Percentiles rank a stretch among this genome's conserved stretches.
Evolutionary conservation across 2,329 filamentous ascomycete genomes (phyloP).

Genomic region (Rhinocladiella mackenziei): DNA sequence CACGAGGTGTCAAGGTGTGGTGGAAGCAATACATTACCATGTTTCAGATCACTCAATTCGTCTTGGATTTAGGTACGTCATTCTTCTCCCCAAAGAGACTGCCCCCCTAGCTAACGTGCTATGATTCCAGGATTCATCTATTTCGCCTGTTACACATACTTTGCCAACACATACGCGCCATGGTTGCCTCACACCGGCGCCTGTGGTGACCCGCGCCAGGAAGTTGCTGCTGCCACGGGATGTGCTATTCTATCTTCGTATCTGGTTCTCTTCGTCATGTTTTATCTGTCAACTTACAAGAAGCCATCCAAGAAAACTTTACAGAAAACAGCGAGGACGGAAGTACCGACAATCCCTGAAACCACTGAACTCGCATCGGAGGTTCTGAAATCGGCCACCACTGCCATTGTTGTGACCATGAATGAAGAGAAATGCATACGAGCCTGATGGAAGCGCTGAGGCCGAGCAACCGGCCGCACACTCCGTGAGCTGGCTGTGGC

Average conservation of each 20-base stretch:
- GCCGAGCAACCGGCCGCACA: not conserved
- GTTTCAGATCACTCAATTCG: slow-evolving; percentile 93
- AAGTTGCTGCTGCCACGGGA: slow-evolving; percentile 90
- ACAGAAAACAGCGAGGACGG: slow-evolving; percentile 67
- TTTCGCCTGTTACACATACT: slow-evolving; percentile 99
- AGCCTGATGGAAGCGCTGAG: not conserved
- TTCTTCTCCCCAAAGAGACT: not conserved
- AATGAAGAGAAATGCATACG: slow-evolving; percentile 2
- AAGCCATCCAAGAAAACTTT: slow-evolving; percentile 72
- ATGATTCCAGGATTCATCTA: slow-evolving; percentile 69
- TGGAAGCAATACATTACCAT: slow-evolving; percentile 99
- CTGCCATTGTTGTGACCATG: slow-evolving; percentile 3
- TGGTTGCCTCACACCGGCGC: slow-evolving; percentile 77
- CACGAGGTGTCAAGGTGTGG: slow-evolving; percentile 91
- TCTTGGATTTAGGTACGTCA: slow-evolving; percentile 75
- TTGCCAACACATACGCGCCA: slow-evolving; percentile 83
- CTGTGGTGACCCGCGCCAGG: slow-evolving; percentile 74
- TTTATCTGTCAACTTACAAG: slow-evolving; percentile 94
- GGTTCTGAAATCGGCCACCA: slow-evolving; percentile 23
- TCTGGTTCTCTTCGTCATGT: slow-evolving; percentile 95
- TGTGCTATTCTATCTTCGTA: slow-evolving; percentile 91
- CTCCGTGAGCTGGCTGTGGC: not conserved
- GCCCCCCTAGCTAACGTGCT: not conserved
- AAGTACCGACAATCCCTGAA: slow-evolving; percentile 41
- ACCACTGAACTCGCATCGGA: slow-evolving; percentile 26